Evolutionary conservation across 306 rosid species (phyloP).

Genomic region (Vigna unguiculata): DNA sequence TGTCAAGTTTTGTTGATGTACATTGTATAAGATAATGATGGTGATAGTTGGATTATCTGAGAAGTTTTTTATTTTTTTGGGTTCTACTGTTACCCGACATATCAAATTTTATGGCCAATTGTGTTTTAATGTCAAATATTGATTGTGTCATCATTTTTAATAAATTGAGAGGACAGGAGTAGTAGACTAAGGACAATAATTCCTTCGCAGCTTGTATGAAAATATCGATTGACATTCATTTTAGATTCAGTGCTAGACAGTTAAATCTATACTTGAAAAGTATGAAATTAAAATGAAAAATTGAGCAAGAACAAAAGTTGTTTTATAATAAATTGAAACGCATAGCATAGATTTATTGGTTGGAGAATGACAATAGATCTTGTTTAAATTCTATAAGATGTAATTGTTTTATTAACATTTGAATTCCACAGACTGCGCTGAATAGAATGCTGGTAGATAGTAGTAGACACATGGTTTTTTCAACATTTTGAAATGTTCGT

Average conservation of each 20-base stretch:
- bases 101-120: conserved; percentile 39
- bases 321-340: background rate
- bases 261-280: background rate
- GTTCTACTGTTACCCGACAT: conserved; percentile 17
- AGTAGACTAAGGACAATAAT: background rate
- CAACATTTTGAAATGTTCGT: no score
- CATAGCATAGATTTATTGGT: background rate
- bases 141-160: conserved; percentile 10
- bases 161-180: background rate
- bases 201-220: background rate
- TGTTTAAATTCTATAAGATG: background rate
- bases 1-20: conserved; percentile 48
- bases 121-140: conserved; percentile 40
- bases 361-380: background rate
- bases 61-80: background rate
- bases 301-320: background rate
- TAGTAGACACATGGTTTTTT: no score
- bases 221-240: background rate
- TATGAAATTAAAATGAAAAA: background rate
- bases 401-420: no score
- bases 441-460: no score
- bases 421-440: no score
- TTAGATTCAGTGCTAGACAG: background rate
- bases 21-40: conserved; percentile 46
- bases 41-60: conserved; percentile 35